These are phyloP conservation scores for Dionaea muscipula DNA, from an alignment of 179 eudicot genomes.

Conservation along the genomic window DNA sequence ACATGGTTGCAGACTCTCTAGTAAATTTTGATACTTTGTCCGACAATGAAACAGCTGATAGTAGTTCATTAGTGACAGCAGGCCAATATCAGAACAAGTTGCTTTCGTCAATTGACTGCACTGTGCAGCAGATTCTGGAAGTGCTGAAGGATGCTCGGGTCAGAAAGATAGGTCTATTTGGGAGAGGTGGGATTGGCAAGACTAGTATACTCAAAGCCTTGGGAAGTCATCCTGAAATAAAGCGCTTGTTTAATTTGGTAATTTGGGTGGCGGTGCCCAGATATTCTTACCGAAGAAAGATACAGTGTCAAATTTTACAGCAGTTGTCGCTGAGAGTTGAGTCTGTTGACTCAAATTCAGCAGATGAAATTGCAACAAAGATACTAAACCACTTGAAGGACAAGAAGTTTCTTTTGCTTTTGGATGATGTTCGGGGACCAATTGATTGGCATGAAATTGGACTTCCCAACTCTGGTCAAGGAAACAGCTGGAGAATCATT, in stretches of 20 bases:
- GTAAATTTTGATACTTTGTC: neutral
- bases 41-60: conserved; percentile 1
- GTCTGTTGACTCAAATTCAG: conserved; percentile 6
- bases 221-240: conserved; percentile 1
- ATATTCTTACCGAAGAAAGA: conserved; percentile 1
- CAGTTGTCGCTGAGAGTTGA: conserved; percentile 10
- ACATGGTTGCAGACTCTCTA: conserved; percentile 1
- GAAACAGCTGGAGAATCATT: conserved; percentile 11
- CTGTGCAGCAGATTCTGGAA: conserved; percentile 6
- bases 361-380: conserved; percentile 10
- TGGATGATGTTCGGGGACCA: conserved; percentile 20
- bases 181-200: conserved; percentile 24
- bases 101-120: conserved; percentile 6
- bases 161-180: conserved; percentile 16
- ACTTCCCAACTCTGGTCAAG: conserved; percentile 7
- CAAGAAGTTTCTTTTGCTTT: conserved; percentile 15
- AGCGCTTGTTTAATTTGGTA: conserved; percentile 10
- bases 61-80: conserved; percentile 3
- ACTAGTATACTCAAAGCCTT: conserved; percentile 15
- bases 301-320: conserved; percentile 8
- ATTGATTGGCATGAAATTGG: conserved; percentile 15
- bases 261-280: conserved; percentile 20
- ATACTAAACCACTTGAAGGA: neutral
- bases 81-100: neutral
- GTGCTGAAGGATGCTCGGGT: conserved; percentile 5